Conservation (phyloP, 129 eudicot genomes). For the Daucus carota region DH1_v3.0 NC_030381.2:28379501-28380000, state of each 20-base stretch:
- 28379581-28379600: background rate
- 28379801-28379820: background rate
- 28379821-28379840: background rate
- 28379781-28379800: background rate
- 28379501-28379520: background rate
- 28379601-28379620: background rate
- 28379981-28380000: background rate
- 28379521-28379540: background rate
- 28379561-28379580: too few relatives aligned
- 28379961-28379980: background rate
- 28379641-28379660: background rate
- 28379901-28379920: conserved; percentile 96
- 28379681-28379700: background rate
- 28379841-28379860: background rate
- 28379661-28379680: background rate
- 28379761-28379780: background rate
- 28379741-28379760: background rate
- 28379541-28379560: background rate
- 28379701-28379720: background rate
- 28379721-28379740: background rate
- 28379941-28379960: conserved; percentile 42
- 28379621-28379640: background rate
- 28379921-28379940: conserved; percentile 96
- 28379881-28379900: conserved; percentile 98
- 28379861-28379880: background rate